Conservation (phyloP, 179 eudicot species). For the Carnegiea gigantea region DNA sequence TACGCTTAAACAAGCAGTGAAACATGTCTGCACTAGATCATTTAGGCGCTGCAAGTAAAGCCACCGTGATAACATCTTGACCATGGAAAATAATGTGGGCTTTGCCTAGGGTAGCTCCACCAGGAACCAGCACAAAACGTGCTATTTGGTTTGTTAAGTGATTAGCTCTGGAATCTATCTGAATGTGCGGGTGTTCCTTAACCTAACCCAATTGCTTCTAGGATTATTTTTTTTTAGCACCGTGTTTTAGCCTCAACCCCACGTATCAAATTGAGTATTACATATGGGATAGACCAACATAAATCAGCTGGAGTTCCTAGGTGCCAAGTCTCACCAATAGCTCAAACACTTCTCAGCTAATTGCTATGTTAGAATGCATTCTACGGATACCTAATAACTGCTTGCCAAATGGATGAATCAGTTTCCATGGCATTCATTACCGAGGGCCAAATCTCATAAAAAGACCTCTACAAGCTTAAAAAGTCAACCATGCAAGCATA, state of each 20-base stretch:
- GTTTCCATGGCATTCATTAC: conserved; percentile 57
- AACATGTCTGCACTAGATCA: background rate
- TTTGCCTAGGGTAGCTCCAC: background rate
- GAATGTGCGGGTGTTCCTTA: background rate
- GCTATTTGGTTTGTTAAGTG: background rate
- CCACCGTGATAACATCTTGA: background rate
- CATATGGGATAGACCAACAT: conserved; percentile 42
- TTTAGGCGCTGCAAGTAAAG: background rate
- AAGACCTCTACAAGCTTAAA: conserved; percentile 61
- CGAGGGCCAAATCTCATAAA: conserved; percentile 47
- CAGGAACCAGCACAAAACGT: background rate
- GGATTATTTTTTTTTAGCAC: conserved; percentile 37
- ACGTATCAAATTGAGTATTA: conserved; percentile 44
- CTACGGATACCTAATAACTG: conserved; percentile 61
- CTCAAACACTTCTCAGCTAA: conserved; percentile 39
- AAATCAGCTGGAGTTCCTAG: conserved; percentile 41
- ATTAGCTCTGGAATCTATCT: background rate
- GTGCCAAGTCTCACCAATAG: conserved; percentile 41
- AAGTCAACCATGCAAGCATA: conserved; percentile 78
- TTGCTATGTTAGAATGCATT: conserved; percentile 42
- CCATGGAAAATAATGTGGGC: background rate
- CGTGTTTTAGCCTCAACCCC: conserved; percentile 42
- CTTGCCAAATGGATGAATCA: conserved; percentile 66
- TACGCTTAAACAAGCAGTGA: conserved; percentile 13
- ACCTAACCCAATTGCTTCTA: conserved; percentile 37